Base-by-base conservation (phyloP, 768 basidiomycete species). In the Mycena epipterygia region DNA sequence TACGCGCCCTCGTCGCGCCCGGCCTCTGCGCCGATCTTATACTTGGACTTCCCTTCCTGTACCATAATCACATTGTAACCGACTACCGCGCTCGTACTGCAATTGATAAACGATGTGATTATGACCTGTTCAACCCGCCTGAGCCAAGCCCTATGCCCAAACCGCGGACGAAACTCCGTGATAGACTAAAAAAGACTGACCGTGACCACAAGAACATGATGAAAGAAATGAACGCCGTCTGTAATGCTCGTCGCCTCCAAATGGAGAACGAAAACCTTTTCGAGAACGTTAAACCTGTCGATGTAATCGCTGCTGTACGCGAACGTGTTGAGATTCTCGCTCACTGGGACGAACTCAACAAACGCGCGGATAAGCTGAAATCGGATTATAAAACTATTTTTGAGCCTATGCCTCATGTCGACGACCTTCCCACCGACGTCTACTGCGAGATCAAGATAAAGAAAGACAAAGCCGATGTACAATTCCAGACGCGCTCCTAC, bases 401-500 rank as follows among this genome's bases (percentile, higher is more conserved):
- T 49, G 74, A 73, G 5, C 59, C 64, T 0, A 79, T 84, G 3
- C 83, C 79, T 0, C n/a, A n/a, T n/a, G n/a, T n/a, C n/a, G n/a
- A n/a, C n/a, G n/a, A 72, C 0, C 56, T 85, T 0, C 82, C 81
- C 0, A 65, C 39, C 0, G 39, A 77, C 16, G 66, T 80, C 0
- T 46, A 65, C 2, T 78, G 76, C 19, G 42, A 72, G 1, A 76
- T 84, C 1, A 30, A 72, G 1, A 48, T 82, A 0, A 81, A 79
- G 25, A 76, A 37, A 37, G 35, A 14, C 35, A 37, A 84, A 29
- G 71, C 80, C 3, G 37, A 62, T 27, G 11, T 39, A 9, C 44
- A 35, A 0, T 76, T 84, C 0, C 58, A 74, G 4, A 70, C 59
- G 0, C 63, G 78, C 0, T 68, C 68, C 0, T 87, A 86, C 51